Conservation (phyloP, 2,329 filamentous ascomycete species). For the Penicillium palitans region DNA sequence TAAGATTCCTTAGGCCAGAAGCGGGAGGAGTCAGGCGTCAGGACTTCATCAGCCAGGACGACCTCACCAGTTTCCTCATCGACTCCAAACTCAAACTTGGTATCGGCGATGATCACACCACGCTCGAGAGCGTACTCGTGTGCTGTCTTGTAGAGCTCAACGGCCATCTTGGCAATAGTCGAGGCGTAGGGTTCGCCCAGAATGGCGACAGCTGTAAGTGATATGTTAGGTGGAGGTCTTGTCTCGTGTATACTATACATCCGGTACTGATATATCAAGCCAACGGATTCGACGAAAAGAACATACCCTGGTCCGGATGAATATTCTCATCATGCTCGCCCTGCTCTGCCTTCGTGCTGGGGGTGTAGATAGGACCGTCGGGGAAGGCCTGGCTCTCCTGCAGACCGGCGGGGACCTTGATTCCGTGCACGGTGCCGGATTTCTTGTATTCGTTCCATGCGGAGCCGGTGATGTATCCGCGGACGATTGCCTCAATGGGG, state of each 20-base stretch:
- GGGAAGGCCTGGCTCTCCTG: constrained; percentile 68
- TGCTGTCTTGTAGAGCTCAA: constrained; percentile 62
- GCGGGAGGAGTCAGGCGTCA: constrained; percentile 79
- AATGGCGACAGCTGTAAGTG: constrained; percentile 54
- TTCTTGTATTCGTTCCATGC: constrained; percentile 78
- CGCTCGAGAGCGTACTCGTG: constrained; percentile 50
- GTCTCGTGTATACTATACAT: not conserved
- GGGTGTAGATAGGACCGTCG: constrained; percentile 70
- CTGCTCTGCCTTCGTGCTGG: constrained; percentile 78
- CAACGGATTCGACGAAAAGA: not conserved
- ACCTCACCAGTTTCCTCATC: constrained; percentile 66
- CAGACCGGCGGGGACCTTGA: constrained; percentile 66
- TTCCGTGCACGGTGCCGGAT: constrained; percentile 76
- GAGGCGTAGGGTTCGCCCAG: constrained; percentile 65
- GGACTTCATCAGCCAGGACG: constrained; percentile 77
- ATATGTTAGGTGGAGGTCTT: constrained; percentile 9
- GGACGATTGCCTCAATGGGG: constrained; percentile 80
- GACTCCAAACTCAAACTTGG: constrained; percentile 75
- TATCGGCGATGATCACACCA: constrained; percentile 76
- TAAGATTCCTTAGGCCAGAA: constrained; percentile 82
- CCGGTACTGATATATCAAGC: not conserved
- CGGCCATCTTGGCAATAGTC: constrained; percentile 64
- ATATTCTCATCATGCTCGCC: constrained; percentile 88
- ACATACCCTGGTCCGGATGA: constrained; percentile 62
- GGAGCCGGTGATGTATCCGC: constrained; percentile 84